Conservation (phyloP, 2,329 filamentous ascomycete genomes). For the Arthrinium puccinioides region DNA sequence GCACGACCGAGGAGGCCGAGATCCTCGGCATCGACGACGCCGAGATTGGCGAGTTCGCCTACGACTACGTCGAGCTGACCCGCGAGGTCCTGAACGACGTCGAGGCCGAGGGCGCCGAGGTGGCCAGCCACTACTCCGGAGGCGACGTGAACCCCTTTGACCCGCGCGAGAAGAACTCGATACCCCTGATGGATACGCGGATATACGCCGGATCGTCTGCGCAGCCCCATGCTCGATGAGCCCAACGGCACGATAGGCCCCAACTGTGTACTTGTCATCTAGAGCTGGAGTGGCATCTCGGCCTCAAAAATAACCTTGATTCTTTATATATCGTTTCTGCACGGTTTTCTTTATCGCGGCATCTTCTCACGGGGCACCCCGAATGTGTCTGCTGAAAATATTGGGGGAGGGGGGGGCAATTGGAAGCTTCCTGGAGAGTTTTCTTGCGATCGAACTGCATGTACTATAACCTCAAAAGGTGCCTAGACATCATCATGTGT, state of each 20-base stretch:
- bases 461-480: too few relatives aligned
- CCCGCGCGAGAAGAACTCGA: constrained; percentile 41
- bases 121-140: constrained; percentile 35
- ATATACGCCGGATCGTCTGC: constrained; percentile 31
- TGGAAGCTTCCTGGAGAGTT: too few relatives aligned
- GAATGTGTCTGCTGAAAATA: too few relatives aligned
- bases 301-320: too few relatives aligned
- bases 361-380: too few relatives aligned
- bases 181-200: constrained; percentile 38
- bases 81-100: constrained; percentile 39
- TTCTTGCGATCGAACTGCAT: too few relatives aligned
- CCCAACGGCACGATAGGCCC: neutral
- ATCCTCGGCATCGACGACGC: constrained; percentile 81
- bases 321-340: too few relatives aligned
- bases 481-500: too few relatives aligned
- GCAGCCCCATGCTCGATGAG: constrained; percentile 9
- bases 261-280: neutral
- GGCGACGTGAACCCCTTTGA: constrained; percentile 30
- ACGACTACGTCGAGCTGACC: constrained; percentile 80
- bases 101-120: constrained; percentile 33
- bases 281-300: too few relatives aligned
- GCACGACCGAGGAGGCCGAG: constrained; percentile 70
- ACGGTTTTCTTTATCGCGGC: too few relatives aligned
- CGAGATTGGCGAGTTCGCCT: constrained; percentile 92
- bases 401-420: too few relatives aligned